These are phyloP conservation scores for Begonia masoniana DNA, from an alignment of 306 rosid genomes.

Conservation along the genomic window DNA sequence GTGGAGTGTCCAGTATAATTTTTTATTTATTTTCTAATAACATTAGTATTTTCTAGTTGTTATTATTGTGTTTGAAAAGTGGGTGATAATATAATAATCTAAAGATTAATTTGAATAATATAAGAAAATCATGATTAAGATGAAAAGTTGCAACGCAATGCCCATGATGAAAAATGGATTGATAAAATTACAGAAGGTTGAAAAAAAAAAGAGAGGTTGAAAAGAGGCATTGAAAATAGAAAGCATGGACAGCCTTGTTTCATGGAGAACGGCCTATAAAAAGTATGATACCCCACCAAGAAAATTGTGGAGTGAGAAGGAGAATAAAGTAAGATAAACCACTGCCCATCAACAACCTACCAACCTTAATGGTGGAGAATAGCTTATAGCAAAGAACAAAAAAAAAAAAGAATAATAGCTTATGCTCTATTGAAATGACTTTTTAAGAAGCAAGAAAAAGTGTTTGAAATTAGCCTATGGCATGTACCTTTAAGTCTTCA, in stretches of 20 bases:
- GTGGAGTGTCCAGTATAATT: too few species aligned
- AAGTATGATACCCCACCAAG: neutral
- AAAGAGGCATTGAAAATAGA: neutral
- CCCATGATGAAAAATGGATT: neutral
- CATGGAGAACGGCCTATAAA: neutral
- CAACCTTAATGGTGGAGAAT: neutral
- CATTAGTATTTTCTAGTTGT: too few species aligned
- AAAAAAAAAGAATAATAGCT: too few species aligned
- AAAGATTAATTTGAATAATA: neutral
- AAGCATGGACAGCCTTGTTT: neutral
- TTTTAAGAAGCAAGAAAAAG: too few species aligned
- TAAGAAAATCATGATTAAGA: neutral
- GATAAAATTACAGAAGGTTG: neutral
- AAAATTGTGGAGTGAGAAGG: neutral
- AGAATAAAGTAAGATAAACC: neutral
- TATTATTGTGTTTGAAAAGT: too few species aligned
- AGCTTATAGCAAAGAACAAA: neutral
- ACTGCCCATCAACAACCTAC: neutral
- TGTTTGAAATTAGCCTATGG: too few species aligned
- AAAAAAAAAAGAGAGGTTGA: neutral
- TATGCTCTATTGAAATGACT: too few species aligned
- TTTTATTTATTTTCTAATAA: too few species aligned
- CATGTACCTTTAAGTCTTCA: too few species aligned
- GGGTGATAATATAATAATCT: too few species aligned
- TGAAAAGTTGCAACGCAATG: neutral